Evolutionary conservation across 768 basidiomycete species (phyloP).

Genomic region (Termitomyces sp.): DNA sequence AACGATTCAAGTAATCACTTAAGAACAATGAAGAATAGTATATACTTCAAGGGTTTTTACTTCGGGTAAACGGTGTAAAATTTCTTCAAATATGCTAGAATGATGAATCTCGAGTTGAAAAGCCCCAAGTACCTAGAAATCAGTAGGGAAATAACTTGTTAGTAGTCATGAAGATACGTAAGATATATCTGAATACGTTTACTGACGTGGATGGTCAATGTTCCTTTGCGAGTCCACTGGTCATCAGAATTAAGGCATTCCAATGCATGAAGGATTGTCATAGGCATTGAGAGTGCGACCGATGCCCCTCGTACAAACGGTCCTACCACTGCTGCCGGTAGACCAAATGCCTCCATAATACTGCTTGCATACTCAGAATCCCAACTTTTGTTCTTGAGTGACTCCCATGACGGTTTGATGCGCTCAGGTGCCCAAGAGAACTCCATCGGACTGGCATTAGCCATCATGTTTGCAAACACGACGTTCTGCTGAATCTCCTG

Average conservation of each 20-base stretch:
- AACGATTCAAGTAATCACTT: neutral
- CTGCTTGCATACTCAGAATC: constrained; percentile 9
- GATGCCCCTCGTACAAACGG: constrained; percentile 16
- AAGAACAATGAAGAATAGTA: neutral
- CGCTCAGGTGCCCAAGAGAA: constrained; percentile 26
- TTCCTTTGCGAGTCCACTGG: constrained; percentile 15
- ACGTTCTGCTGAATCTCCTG: constrained; percentile 10
- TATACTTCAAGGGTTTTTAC: constrained; percentile 25
- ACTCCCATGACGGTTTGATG: constrained; percentile 18
- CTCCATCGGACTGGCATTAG: neutral
- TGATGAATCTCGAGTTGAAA: constrained; percentile 17
- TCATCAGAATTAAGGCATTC: constrained; percentile 15
- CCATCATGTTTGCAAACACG: neutral
- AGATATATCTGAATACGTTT: neutral
- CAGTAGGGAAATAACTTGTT: neutral
- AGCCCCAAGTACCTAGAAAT: constrained; percentile 24
- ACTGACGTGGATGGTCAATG: constrained; percentile 18
- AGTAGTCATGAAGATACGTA: neutral
- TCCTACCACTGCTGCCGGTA: neutral
- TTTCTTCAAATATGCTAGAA: constrained; percentile 25
- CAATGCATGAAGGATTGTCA: constrained; percentile 21
- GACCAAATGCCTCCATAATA: neutral
- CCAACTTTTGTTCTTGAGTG: constrained; percentile 22
- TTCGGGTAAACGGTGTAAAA: constrained; percentile 28
- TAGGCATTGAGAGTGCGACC: constrained; percentile 19